A percentile compares a stretch with the other conserved stretches of the same genome.
phyloP scores from a whole-genome alignment of 192 early-diverging fungal species.

The Mortierella hygrophila region DNA sequence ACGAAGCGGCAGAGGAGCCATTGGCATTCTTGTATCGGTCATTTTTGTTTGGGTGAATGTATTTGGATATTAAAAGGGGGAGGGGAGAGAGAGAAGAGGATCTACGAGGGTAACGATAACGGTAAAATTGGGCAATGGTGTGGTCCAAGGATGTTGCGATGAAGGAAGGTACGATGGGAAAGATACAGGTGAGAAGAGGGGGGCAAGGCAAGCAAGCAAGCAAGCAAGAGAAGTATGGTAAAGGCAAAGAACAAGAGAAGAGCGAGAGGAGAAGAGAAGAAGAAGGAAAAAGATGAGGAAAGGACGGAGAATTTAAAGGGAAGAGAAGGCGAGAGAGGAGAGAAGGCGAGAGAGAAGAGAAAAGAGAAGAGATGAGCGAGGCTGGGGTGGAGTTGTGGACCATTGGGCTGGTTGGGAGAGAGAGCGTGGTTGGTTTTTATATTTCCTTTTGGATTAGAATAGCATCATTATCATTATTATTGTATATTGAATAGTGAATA shows the following conservation, averaged over 20 bases:
- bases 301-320: neutral
- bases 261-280: no score
- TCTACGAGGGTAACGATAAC: neutral
- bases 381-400: slow-evolving; percentile 9
- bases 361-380: neutral
- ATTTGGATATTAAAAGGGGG: neutral
- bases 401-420: neutral
- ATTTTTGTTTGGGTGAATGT: neutral
- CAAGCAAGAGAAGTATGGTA: no score
- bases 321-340: no score
- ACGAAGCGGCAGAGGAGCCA: neutral
- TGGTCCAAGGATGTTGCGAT: neutral
- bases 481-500: neutral
- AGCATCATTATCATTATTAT: neutral
- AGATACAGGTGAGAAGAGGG: neutral
- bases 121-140: neutral
- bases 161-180: neutral
- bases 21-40: neutral
- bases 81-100: neutral
- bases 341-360: neutral
- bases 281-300: no score
- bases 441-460: no score
- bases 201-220: no score
- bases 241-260: no score
- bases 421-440: neutral